Percentiles rank a stretch among this genome's conserved stretches.
phyloP scores from a whole-genome alignment of 371 early-diverging fungal genomes.

The Amoeboradix gromovi region DNA sequence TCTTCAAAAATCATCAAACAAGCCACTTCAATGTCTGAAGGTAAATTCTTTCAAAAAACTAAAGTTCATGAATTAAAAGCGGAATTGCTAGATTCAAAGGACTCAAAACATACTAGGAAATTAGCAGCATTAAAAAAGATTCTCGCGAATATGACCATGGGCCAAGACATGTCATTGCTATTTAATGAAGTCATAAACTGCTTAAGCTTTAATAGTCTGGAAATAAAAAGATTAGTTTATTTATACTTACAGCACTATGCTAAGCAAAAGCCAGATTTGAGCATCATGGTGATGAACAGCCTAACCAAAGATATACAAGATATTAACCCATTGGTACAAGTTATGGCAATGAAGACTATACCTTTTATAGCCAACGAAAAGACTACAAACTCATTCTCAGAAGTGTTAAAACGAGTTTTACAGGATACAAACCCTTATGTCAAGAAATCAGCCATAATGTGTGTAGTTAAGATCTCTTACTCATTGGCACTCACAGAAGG shows the following conservation, averaged over 20 bases:
- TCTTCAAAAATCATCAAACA: too few species aligned
- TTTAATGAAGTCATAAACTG: slow-evolving; percentile 36
- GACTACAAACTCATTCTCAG: slow-evolving; percentile 7
- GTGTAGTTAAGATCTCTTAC: slow-evolving; percentile 6
- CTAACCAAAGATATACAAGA: slow-evolving; percentile 33
- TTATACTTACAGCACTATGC: slow-evolving; percentile 57
- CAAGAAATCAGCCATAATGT: slow-evolving; percentile 61
- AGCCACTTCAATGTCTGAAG: not conserved
- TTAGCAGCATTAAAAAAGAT: slow-evolving; percentile 74
- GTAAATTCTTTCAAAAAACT: slow-evolving; percentile 18
- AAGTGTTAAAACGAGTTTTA: slow-evolving; percentile 10
- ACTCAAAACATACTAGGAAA: slow-evolving; percentile 52
- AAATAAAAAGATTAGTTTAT: slow-evolving; percentile 78
- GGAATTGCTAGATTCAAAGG: slow-evolving; percentile 71
- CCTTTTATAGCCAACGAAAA: slow-evolving; percentile 34
- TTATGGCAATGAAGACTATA: slow-evolving; percentile 45
- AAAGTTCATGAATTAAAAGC: slow-evolving; percentile 75
- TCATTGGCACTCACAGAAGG: not conserved
- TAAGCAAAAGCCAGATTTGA: slow-evolving; percentile 60
- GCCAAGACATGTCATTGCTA: slow-evolving; percentile 79
- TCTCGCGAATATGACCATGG: slow-evolving; percentile 93
- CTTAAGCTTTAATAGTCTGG: slow-evolving; percentile 23
- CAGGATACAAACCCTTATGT: slow-evolving; percentile 60
- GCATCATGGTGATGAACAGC: slow-evolving; percentile 39
- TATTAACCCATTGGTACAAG: slow-evolving; percentile 58